phyloP scores from a whole-genome alignment of 2,329 filamentous ascomycete species.

The Xylariaceae sp. region DNA sequence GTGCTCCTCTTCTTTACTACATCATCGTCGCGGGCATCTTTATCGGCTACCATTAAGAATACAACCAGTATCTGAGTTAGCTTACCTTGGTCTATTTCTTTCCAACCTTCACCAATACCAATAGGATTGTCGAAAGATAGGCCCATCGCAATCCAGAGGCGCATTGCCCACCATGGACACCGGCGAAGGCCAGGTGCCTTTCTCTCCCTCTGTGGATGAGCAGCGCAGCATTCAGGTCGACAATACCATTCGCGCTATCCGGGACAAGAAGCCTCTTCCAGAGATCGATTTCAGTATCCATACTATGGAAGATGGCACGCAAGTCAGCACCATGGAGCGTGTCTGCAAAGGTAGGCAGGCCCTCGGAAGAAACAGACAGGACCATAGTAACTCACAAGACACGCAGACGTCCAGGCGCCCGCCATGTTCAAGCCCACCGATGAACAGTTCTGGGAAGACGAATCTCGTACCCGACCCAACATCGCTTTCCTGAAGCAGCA shows the following conservation, averaged over 20 bases:
- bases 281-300: conserved; percentile 99
- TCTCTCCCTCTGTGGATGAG: conserved; percentile 43
- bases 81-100: conserved; percentile 8
- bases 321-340: conserved; percentile 93
- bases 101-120: background rate
- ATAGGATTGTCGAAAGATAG: conserved; percentile 5
- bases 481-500: conserved; percentile 96
- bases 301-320: conserved; percentile 94
- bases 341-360: conserved; percentile 93
- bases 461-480: conserved; percentile 85
- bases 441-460: conserved; percentile 90
- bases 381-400: conserved; percentile 28
- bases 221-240: conserved; percentile 70
- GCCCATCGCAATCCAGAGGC: conserved; percentile 8
- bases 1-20: conserved; percentile 9
- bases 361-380: conserved; percentile 9
- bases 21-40: conserved; percentile 1
- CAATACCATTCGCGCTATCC: conserved; percentile 88
- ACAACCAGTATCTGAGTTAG: conserved; percentile 8
- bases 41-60: background rate
- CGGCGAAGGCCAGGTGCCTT: conserved; percentile 43
- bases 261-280: conserved; percentile 91
- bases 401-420: conserved; percentile 91
- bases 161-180: conserved; percentile 51
- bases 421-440: conserved; percentile 91